phyloP scores from a whole-genome alignment of 2,329 filamentous ascomycete species.

The Xylaria hypoxylon region DNA sequence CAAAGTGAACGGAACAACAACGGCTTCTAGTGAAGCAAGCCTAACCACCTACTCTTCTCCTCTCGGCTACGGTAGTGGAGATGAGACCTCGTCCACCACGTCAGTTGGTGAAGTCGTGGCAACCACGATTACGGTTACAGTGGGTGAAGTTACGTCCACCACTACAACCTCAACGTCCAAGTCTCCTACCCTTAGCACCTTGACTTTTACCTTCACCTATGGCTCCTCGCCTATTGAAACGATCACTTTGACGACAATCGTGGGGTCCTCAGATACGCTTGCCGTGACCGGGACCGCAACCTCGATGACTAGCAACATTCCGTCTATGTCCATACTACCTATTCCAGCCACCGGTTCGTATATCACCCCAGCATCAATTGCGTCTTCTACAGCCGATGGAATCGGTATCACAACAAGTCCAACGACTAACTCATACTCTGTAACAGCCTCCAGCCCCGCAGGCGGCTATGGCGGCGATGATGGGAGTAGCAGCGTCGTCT shows the following conservation, averaged over 20 bases:
- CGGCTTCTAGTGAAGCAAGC: not conserved
- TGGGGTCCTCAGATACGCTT: not conserved
- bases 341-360: not conserved
- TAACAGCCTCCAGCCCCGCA: not conserved
- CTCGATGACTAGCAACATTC: not conserved
- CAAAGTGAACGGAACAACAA: not conserved
- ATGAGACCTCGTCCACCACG: constrained; percentile 1
- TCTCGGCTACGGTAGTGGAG: not conserved
- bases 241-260: not conserved
- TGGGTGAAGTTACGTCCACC: not conserved
- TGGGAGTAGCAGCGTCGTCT: not conserved
- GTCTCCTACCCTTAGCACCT: not conserved
- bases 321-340: not conserved
- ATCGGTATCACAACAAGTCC: not conserved
- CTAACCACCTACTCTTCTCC: not conserved
- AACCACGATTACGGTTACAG: not conserved
- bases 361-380: not conserved
- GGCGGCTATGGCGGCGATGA: not conserved
- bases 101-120: not conserved
- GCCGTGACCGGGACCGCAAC: not conserved
- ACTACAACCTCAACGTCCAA: not conserved
- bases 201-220: not conserved
- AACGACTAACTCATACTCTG: not conserved
- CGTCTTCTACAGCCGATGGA: not conserved
- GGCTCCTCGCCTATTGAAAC: not conserved